A percentile compares a stretch with the other conserved stretches of the same genome.
phyloP scores from a whole-genome alignment of 805 yeast genomes.

The Limtongia smithiae region DNA sequence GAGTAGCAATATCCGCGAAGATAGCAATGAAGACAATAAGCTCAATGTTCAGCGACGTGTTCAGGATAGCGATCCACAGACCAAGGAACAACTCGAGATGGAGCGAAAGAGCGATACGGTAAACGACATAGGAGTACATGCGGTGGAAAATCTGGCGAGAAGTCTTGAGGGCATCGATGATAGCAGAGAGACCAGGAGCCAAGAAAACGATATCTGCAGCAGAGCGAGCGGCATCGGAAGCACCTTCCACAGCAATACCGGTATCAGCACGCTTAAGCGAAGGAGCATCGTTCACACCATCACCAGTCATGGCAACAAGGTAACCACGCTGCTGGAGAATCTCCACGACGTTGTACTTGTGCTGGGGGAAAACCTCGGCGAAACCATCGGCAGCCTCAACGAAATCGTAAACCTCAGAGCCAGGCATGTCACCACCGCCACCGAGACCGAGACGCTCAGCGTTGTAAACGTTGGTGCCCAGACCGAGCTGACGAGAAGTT shows the following conservation, averaged over 20 bases:
- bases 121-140: conserved; percentile 96
- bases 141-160: conserved; percentile 98
- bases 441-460: conserved; percentile 96
- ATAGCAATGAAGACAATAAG: conserved; percentile 94
- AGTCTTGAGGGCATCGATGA: conserved; percentile 69
- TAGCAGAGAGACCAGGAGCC: conserved; percentile 61
- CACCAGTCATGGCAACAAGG: conserved; percentile 69
- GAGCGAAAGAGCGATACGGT: conserved; percentile 93
- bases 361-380: conserved; percentile 68
- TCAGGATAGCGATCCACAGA: conserved; percentile 93
- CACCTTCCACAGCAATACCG: conserved; percentile 76
- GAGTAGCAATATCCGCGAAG: conserved; percentile 79
- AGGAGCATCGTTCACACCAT: conserved; percentile 68
- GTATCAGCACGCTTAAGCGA: conserved; percentile 69
- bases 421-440: conserved; percentile 67
- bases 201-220: conserved; percentile 48
- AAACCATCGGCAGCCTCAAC: conserved; percentile 93
- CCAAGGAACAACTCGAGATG: conserved; percentile 94
- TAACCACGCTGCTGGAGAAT: conserved; percentile 61
- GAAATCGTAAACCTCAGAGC: conserved; percentile 62
- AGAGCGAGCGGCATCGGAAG: conserved; percentile 46
- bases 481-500: conserved; percentile 95
- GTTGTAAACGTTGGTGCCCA: conserved; percentile 93
- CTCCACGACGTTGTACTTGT: conserved; percentile 64
- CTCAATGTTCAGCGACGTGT: conserved; percentile 81